phyloP scores from a whole-genome alignment of 2,329 filamentous ascomycete species.

The Clarireedia monteithiana region DNA sequence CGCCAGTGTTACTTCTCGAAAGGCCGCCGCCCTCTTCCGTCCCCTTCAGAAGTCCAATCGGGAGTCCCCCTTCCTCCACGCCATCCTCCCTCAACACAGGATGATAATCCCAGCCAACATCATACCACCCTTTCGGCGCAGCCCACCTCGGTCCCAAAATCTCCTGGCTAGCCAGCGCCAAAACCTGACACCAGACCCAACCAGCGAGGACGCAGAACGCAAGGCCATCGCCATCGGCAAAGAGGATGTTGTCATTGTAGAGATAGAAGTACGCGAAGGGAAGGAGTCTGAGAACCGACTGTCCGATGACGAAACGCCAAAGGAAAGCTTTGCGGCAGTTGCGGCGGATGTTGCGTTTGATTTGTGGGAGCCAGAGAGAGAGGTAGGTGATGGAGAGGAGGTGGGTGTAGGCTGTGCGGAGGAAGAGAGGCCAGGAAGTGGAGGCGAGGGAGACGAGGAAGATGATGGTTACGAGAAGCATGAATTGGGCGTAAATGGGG shows the following conservation, averaged over 20 bases:
- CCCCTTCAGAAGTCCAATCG: constrained; percentile 58
- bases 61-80: constrained; percentile 69
- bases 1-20: too few species aligned
- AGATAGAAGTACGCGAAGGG: constrained; percentile 85
- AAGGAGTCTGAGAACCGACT: constrained; percentile 68
- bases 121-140: constrained; percentile 58
- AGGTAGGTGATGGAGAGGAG: constrained; percentile 66
- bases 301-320: constrained; percentile 84
- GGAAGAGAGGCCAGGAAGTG: constrained; percentile 48
- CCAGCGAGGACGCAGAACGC: constrained; percentile 57
- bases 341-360: constrained; percentile 79
- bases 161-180: constrained; percentile 72
- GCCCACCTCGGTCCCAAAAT: constrained; percentile 85
- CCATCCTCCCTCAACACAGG: constrained; percentile 78
- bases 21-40: too few species aligned
- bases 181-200: constrained; percentile 86
- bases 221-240: constrained; percentile 59
- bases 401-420: constrained; percentile 53
- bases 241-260: constrained; percentile 70
- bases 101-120: constrained; percentile 91
- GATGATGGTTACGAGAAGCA: constrained; percentile 47
- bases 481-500: constrained; percentile 48
- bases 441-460: constrained; percentile 53
- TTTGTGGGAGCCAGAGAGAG: constrained; percentile 89
- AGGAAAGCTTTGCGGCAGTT: constrained; percentile 88